Evolutionary conservation across 2,329 filamentous ascomycete species (phyloP), one percentile per base, ranked within the genome.

Genomic region (Fusarium transvaalense): DNA sequence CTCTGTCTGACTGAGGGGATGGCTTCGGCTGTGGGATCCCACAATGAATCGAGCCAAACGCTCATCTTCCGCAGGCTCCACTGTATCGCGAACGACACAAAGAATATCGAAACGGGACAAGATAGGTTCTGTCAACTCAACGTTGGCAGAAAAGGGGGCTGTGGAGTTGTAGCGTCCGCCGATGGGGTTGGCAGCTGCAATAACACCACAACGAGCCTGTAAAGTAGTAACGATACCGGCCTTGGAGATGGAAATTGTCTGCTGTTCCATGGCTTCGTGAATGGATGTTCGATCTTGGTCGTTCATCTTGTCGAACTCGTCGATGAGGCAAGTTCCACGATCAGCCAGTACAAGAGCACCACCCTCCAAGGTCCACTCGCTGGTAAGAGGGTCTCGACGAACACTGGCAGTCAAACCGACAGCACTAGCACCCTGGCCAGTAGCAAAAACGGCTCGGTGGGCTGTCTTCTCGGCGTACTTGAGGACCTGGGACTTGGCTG

Each of bases 221-320:
- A 99, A 85, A 0, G 96, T 98, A 1, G 96, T 99, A 42, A 99
- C 96, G 64, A 99, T 99, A 80, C 96, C 96, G 1, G 96, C 96
- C 79, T 99, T 99, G 69, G 94, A 97, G 76, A 99, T 99, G 64
- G 95, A 98, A 72, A 99, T 99, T 2, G 96, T 99, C 82, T 99
- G 96, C 81, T 99, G 96, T 80, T 99, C 96, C 96, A 99, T 99
- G 63, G 96, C 96, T 84, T 99, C 96, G 86, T 99, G 96, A 73
- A 99, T 99, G 10, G 94, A 97, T 1, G 96, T 98, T 69, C 96
- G 89, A 79, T 99, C 96, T 77, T 98, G 94, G 78, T 99, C 96
- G 78, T 98, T 98, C 96, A 99, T 99, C 86, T 99, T 99, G 87
- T 99, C 96, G 75, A 99, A 99, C 81, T 99, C 96, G 75, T 99